phyloP scores from a whole-genome alignment of 106 monocot genomes.

The Apostasia shenzhenica region DNA sequence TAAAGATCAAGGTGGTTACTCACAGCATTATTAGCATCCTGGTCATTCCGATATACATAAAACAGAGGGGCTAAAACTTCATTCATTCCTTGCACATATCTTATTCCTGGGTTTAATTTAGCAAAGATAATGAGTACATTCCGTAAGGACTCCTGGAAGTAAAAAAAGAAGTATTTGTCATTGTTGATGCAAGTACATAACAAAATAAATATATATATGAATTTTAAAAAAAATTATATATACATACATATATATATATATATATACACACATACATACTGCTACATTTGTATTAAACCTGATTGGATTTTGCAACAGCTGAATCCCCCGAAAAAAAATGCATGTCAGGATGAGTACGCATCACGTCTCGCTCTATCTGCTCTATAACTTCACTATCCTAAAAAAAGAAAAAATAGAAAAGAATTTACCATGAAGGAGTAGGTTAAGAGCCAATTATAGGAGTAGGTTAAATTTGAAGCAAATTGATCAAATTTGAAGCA shows the following conservation, averaged over 20 bases:
- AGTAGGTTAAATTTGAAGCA: too few species aligned
- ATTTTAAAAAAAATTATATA: not conserved
- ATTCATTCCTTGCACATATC: slow-evolving; percentile 92
- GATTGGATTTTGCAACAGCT: slow-evolving; percentile 72
- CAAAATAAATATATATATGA: too few species aligned
- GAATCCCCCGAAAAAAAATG: slow-evolving; percentile 83
- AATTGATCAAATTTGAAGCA: too few species aligned
- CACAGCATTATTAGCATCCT: slow-evolving; percentile 65
- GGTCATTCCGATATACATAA: slow-evolving; percentile 71
- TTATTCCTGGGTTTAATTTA: slow-evolving; percentile 75
- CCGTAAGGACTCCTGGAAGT: slow-evolving; percentile 48
- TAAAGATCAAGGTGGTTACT: not conserved
- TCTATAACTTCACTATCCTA: slow-evolving; percentile 83
- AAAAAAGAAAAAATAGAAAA: slow-evolving; percentile 1
- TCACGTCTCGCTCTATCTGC: slow-evolving; percentile 95
- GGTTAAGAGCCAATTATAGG: too few species aligned
- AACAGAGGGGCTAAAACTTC: slow-evolving; percentile 77
- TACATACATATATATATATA: not conserved
- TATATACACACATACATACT: not conserved
- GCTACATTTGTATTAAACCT: slow-evolving; percentile 24
- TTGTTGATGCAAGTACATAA: not conserved
- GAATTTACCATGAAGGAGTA: not conserved
- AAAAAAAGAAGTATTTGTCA: slow-evolving; percentile 4
- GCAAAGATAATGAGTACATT: slow-evolving; percentile 67
- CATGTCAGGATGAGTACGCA: slow-evolving; percentile 87